Percentiles rank a stretch among this genome's conserved stretches.
Conservation (phyloP, 2,329 filamentous ascomycete species). For the Didymella segeticola region DNA sequence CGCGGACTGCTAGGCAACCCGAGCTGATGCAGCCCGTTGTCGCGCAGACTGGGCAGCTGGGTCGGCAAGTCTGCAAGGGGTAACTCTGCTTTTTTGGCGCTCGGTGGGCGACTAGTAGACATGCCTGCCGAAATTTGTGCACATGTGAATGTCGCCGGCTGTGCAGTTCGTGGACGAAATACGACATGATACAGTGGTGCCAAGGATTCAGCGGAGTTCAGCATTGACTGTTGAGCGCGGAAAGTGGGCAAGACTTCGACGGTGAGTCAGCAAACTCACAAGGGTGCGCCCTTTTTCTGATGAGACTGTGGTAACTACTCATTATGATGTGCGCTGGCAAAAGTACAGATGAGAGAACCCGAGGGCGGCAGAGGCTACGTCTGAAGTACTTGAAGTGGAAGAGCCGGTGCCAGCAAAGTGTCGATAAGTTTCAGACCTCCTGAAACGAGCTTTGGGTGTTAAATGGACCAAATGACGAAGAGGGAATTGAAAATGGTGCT, state of each 20-base stretch:
- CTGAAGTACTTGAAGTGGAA: not conserved
- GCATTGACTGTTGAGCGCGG: not conserved
- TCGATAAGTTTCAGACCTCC: slow-evolving; percentile 7
- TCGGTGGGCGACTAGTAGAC: too few relatives aligned
- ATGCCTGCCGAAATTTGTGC: not conserved
- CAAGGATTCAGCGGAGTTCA: not conserved
- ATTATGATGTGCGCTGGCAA: not conserved
- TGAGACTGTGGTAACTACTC: not conserved
- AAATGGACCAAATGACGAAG: slow-evolving; percentile 1
- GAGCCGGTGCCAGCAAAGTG: slow-evolving; percentile 3
- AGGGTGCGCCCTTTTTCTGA: slow-evolving; percentile 1
- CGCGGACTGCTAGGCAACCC: not conserved
- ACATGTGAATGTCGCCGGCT: not conserved
- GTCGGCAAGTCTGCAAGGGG: slow-evolving; percentile 4
- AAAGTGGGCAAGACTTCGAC: not conserved
- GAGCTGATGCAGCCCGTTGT: slow-evolving; percentile 5
- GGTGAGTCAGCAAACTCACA: not conserved
- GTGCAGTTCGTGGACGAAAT: not conserved
- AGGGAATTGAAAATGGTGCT: not conserved
- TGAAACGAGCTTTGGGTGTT: slow-evolving; percentile 8
- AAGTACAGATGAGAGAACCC: slow-evolving; percentile 14
- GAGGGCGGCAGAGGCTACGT: not conserved
- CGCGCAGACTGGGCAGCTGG: not conserved
- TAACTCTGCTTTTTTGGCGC: not conserved
- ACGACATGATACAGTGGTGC: not conserved